A percentile compares a stretch with the other conserved stretches of the same genome.
These are phyloP conservation scores for Calonectria crousiana DNA, from an alignment of 2,329 filamentous ascomycete species.

Conservation along the genomic window DNA sequence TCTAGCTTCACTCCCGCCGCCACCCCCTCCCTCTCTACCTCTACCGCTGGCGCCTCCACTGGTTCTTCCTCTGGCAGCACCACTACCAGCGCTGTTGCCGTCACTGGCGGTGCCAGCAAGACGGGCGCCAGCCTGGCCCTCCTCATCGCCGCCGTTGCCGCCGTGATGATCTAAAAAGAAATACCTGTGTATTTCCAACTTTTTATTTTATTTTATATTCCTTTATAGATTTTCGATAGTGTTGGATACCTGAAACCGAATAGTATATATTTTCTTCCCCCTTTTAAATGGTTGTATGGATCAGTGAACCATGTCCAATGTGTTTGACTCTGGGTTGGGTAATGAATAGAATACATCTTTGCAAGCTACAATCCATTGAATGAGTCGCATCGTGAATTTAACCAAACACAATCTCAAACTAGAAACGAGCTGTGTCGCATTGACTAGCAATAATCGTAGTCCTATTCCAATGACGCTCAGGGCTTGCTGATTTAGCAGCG, in stretches of 20 bases:
- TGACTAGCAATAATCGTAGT: not conserved
- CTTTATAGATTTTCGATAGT: conserved; percentile 22
- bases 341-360: not conserved
- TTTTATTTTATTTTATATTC: conserved; percentile 7
- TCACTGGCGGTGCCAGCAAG: conserved; percentile 25
- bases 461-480: not conserved
- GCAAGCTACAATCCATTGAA: no score
- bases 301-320: not conserved
- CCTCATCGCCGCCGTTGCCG: conserved; percentile 19
- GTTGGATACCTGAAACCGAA: conserved; percentile 20
- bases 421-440: not conserved
- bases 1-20: conserved; percentile 4
- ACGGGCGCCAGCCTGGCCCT: conserved; percentile 24
- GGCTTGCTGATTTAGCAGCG: not conserved
- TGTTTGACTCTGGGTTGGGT: not conserved
- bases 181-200: not conserved
- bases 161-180: conserved; percentile 29
- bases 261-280: conserved; percentile 13
- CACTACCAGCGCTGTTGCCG: conserved; percentile 5
- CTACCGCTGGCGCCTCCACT: conserved; percentile 1
- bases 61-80: conserved; percentile 5
- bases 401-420: no score
- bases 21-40: conserved; percentile 12
- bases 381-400: not conserved
- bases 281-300: not conserved